Evolutionary conservation across 139 green algal genomes (phyloP).

Genomic region (Chlamydomonas eustigma): DNA sequence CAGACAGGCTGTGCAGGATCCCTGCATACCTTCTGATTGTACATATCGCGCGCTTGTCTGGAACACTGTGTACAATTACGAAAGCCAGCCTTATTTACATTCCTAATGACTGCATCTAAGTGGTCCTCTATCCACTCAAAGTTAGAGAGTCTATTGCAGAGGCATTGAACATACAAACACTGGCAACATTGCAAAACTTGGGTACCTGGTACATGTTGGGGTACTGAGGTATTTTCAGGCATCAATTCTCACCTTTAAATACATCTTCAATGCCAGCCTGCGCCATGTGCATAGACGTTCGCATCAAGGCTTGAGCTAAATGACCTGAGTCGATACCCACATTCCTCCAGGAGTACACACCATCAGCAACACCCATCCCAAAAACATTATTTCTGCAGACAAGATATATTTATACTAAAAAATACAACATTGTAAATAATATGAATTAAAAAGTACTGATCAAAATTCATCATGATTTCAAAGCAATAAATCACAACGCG

Average conservation of each 20-base stretch:
- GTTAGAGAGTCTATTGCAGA: too few species aligned
- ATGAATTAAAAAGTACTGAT: background rate
- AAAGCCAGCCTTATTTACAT: too few species aligned
- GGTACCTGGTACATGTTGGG: too few species aligned
- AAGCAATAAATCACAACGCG: background rate
- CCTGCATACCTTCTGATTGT: constrained; percentile 41
- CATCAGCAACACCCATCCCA: constrained; percentile 89
- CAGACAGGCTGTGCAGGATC: constrained; percentile 75
- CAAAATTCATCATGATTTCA: background rate
- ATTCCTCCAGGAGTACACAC: constrained; percentile 87
- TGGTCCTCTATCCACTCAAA: too few species aligned
- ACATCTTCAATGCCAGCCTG: constrained; percentile 44
- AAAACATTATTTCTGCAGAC: constrained; percentile 55
- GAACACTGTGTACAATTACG: constrained; percentile 8
- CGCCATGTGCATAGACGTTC: constrained; percentile 45
- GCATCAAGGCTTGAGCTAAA: constrained; percentile 71
- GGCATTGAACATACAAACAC: too few species aligned
- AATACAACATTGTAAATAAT: too few species aligned
- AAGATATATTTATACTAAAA: too few species aligned
- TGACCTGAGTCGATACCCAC: constrained; percentile 82
- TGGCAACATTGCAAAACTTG: too few species aligned
- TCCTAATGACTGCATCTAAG: too few species aligned
- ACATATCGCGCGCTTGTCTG: background rate
- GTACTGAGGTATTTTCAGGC: too few species aligned
- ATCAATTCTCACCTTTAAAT: constrained; percentile 13